Percentiles rank a stretch among this genome's conserved stretches.
Evolutionary conservation across 2,329 filamentous ascomycete genomes (phyloP).

Genomic region (Paecilomyces sp.): DNA sequence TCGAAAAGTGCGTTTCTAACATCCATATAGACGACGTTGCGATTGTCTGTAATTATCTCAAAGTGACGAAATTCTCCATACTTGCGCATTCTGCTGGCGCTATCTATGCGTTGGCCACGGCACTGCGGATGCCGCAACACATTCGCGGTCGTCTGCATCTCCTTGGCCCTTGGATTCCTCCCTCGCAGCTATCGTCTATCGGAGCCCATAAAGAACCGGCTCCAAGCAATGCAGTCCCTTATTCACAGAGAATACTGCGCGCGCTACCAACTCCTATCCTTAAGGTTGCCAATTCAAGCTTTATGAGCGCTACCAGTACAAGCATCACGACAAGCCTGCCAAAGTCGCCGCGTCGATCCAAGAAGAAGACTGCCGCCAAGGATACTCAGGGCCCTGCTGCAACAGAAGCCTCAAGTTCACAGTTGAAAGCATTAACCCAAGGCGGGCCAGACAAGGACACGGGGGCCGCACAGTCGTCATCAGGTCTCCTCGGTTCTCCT

Average conservation of each 20-base stretch:
- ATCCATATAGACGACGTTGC: conserved; percentile 64
- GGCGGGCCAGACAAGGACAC: not conserved
- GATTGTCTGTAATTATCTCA: conserved; percentile 83
- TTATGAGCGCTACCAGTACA: conserved; percentile 86
- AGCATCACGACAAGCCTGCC: conserved; percentile 74
- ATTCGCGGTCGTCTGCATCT: conserved; percentile 92
- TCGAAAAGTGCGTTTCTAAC: conserved; percentile 31
- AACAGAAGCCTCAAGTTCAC: conserved; percentile 23
- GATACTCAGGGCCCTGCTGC: conserved; percentile 40
- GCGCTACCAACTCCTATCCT: conserved; percentile 84
- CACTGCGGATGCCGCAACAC: conserved; percentile 89
- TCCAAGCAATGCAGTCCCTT: conserved; percentile 79
- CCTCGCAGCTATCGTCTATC: conserved; percentile 80
- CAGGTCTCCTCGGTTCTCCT: not conserved
- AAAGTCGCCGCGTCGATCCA: conserved; percentile 54
- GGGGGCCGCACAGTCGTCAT: not conserved
- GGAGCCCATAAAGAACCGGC: conserved; percentile 66
- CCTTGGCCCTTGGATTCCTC: conserved; percentile 85
- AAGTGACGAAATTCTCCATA: conserved; percentile 93
- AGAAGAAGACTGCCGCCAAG: conserved; percentile 46
- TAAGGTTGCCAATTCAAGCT: conserved; percentile 90
- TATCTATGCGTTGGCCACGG: conserved; percentile 95
- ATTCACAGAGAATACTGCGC: conserved; percentile 82
- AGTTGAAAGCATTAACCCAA: not conserved
- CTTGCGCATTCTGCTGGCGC: conserved; percentile 93